phyloP scores from a whole-genome alignment of 345 rosid species.

The Cardiospermum halicacabum region DNA sequence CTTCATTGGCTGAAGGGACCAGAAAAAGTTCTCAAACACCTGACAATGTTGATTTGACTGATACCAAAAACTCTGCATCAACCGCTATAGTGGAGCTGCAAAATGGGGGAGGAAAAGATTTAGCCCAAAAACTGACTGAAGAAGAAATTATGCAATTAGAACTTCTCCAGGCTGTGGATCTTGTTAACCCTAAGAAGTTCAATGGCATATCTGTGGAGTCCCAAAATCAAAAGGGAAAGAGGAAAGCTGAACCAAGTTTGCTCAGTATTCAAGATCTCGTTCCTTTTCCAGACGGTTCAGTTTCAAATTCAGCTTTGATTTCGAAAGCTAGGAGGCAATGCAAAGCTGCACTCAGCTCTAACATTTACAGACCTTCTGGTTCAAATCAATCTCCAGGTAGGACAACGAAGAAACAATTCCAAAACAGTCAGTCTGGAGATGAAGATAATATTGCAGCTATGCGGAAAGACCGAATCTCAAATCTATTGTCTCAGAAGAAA shows the following conservation, averaged over 20 bases:
- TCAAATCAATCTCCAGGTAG: constrained; percentile 19
- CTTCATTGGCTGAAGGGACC: constrained; percentile 25
- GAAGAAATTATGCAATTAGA: constrained; percentile 19
- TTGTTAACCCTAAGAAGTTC: constrained; percentile 22
- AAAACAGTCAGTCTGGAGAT: constrained; percentile 15
- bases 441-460: constrained; percentile 11
- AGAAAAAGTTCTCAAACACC: constrained; percentile 13
- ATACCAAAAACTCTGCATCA: constrained; percentile 28
- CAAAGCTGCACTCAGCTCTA: constrained; percentile 10
- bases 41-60: neutral
- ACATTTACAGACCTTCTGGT: constrained; percentile 16
- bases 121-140: constrained; percentile 14
- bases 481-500: constrained; percentile 20
- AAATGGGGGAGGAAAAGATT: constrained; percentile 25
- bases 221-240: constrained; percentile 28
- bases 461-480: constrained; percentile 11
- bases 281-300: constrained; percentile 9
- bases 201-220: constrained; percentile 20
- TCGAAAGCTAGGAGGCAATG: constrained; percentile 23
- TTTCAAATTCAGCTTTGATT: constrained; percentile 20
- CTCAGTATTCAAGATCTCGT: constrained; percentile 19
- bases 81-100: constrained; percentile 32
- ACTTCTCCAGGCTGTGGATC: constrained; percentile 24
- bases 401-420: constrained; percentile 24
- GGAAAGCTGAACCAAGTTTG: constrained; percentile 17